Conservation (phyloP, 1,139 yeast genomes). For the Debaryomyces subglobosus region DNA sequence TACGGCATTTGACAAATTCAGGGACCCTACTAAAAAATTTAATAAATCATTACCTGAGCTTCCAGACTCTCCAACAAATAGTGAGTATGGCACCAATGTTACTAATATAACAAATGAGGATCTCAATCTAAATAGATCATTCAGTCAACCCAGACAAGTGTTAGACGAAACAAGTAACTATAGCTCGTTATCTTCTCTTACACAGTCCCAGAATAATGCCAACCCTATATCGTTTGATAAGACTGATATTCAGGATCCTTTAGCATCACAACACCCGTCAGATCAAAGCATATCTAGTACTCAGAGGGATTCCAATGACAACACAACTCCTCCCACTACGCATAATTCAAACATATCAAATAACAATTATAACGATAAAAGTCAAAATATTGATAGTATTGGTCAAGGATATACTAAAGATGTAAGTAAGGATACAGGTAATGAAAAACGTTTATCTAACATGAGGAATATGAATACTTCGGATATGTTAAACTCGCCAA, state of each 20-base stretch:
- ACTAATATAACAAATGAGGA: not conserved
- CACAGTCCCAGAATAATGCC: not conserved
- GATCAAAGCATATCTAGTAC: constrained; percentile 3
- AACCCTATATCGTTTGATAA: not conserved
- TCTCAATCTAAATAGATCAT: not conserved
- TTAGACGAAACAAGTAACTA: not conserved
- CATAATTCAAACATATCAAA: constrained; percentile 2
- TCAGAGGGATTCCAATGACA: not conserved
- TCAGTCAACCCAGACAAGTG: not conserved
- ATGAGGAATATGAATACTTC: constrained; percentile 3
- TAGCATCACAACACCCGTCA: not conserved
- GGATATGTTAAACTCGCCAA: constrained; percentile 4
- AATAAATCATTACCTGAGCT: not conserved
- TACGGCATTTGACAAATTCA: constrained; percentile 47
- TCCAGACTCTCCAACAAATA: not conserved
- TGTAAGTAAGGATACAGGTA: not conserved
- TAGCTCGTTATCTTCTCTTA: not conserved
- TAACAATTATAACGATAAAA: not conserved
- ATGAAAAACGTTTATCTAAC: not conserved
- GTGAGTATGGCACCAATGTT: not conserved
- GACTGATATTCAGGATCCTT: not conserved
- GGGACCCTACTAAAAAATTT: constrained; percentile 19
- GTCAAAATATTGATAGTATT: not conserved
- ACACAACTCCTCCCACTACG: constrained; percentile 6
- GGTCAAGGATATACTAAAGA: not conserved